Base-by-base conservation (phyloP, 768 basidiomycete genomes). In the Saitozyma sp. region DNA sequence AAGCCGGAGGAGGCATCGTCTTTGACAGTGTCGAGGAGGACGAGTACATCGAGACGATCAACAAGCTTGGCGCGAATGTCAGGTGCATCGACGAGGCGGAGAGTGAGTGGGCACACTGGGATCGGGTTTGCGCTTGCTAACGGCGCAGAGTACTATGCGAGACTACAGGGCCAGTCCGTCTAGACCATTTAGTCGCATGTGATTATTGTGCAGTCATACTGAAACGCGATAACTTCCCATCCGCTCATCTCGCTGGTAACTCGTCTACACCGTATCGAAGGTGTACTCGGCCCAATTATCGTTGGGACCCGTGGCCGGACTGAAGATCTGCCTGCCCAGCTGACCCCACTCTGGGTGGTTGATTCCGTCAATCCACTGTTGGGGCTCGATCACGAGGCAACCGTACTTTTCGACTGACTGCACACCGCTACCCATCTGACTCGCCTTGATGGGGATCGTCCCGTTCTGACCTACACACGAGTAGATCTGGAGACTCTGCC, bases 1-100 rank as follows among this genome's bases (percentile, higher is more conserved):
- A 97, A 77, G 96, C 96, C 0, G 93, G 95, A 7, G 96, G 95
- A 57, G 95, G 95, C 1, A 96, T 99, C 68, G 96, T 99, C 9
- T 92, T 88, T 68, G 96, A 99, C 79, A 93, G 91, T 70, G 88
- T 92, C 16, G 96, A 99, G 78, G 90, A 95, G 75, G 94, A 96
- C n/a, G 96, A 99, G 77, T 97, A 93, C 73, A 77, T 87, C 3
- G 96, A 99, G 80, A 98, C 94, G 17, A 83, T 99, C 71, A 95
- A 98, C 83, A 99, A 99, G 80, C 83, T 98, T 16, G 85, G 85
- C 61, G 89, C 88, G 9, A 98, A 97, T 79, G 84, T 91, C 39
- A 83, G 87, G 63, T 91, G 95, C 11, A 82, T 99, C 57, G 88
- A 91, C 68, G 83, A 84, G 46, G 94, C 94, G 37, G 96, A 99